These are phyloP conservation scores for Aspergillus sp. DNA, from an alignment of 2,329 filamentous ascomycete genomes.

Conservation along the genomic window DNA sequence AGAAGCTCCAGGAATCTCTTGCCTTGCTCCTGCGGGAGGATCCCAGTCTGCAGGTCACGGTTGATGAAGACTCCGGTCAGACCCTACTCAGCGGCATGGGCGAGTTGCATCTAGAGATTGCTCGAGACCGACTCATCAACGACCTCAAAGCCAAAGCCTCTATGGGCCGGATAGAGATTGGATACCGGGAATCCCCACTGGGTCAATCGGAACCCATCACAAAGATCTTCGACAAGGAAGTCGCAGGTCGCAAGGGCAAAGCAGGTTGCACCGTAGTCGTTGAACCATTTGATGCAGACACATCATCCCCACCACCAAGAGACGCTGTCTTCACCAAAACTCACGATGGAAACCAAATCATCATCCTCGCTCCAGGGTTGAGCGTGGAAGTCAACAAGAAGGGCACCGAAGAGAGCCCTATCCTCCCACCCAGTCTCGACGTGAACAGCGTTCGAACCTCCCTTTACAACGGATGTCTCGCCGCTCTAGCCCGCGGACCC, in stretches of 20 bases:
- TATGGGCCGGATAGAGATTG: slow-evolving; percentile 90
- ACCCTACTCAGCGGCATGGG: slow-evolving; percentile 96
- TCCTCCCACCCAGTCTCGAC: slow-evolving; percentile 52
- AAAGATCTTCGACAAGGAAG: slow-evolving; percentile 68
- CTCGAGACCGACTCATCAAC: slow-evolving; percentile 77
- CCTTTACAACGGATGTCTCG: slow-evolving; percentile 74
- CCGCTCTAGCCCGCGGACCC: slow-evolving; percentile 80
- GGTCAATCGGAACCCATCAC: slow-evolving; percentile 53
- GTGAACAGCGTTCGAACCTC: slow-evolving; percentile 45
- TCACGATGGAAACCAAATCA: slow-evolving; percentile 67
- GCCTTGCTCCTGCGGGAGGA: slow-evolving; percentile 82
- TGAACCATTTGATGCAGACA: slow-evolving; percentile 50
- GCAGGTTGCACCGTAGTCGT: slow-evolving; percentile 69
- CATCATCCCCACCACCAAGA: slow-evolving; percentile 8
- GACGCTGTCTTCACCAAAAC: slow-evolving; percentile 33
- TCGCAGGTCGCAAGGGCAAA: slow-evolving; percentile 74
- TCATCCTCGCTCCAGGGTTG: slow-evolving; percentile 51
- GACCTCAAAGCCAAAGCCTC: slow-evolving; percentile 81
- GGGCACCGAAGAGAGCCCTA: slow-evolving; percentile 40
- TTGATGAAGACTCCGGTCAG: slow-evolving; percentile 86
- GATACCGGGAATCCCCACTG: slow-evolving; percentile 81
- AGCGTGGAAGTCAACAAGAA: slow-evolving; percentile 31
- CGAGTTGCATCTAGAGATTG: slow-evolving; percentile 90
- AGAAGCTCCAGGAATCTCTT: slow-evolving; percentile 70
- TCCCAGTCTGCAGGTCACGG: slow-evolving; percentile 78